Base-by-base conservation (phyloP, 2,329 filamentous ascomycete species). In the Botrytis cinerea region DNA sequence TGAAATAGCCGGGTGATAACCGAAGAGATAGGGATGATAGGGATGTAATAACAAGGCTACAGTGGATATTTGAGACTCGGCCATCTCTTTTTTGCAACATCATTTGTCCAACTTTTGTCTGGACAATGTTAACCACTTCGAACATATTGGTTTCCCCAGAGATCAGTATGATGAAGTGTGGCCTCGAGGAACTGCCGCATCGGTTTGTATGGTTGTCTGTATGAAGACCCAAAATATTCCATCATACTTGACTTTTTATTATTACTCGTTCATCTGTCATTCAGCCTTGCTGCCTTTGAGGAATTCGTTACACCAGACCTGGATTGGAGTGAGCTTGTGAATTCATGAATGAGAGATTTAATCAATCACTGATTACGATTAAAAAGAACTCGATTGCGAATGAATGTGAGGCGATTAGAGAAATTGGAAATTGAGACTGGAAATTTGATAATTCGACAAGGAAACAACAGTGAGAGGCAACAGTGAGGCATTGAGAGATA, bases 11-110 rank as follows among this genome's bases (percentile, higher is more conserved):
- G 66, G 20, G 12, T 22, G 62, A 68, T 57, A 68, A 28, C 32
- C 64, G 64, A 68, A 40, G 35, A 28, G 64, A 68, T 68, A 43
- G 66, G 35, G 46, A 68, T 68, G 48, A 20, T n/a, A 40, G 25
- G 64, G 64, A 28, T 57, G 51, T 57, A 28, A 57, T 8, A 57
- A 64, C 66, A 69, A 69, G 48, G 48, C 48, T 69, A 69, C 20
- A 54, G 64, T 68, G 64, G 64, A 57, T 35, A 54, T 46, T 25
- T 22, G n/a, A 45, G 25, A 57, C n/a, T 54, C 51, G 14, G 51
- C 16, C 51, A 18, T 63, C 38, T n/a, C 38, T 63, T 22, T 40
- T 63, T 40, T 63, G 61, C n/a, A 40, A 40, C 38, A 25, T 69
- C 14, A 43, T 57, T 57, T 69, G 66, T 57, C 51, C 38, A 69